A percentile compares a stretch with the other conserved stretches of the same genome.
phyloP scores from a whole-genome alignment of 306 rosid genomes.

The Sechiopsis laciniata region DNA sequence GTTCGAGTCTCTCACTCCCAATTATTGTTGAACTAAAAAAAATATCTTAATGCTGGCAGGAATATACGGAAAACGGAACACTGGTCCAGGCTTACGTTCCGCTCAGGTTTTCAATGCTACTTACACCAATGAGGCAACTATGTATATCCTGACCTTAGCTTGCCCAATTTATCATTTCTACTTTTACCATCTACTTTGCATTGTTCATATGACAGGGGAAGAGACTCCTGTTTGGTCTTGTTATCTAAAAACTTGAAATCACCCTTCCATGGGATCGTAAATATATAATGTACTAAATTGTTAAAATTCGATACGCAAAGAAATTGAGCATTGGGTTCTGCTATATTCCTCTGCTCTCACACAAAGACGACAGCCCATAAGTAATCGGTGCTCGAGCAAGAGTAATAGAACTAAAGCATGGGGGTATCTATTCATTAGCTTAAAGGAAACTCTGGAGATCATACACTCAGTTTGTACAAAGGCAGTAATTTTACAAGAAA shows the following conservation, averaged over 20 bases:
- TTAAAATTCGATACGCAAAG: not conserved
- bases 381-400: not conserved
- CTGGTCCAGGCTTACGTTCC: conserved; percentile 85
- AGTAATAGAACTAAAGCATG: too few relatives aligned
- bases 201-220: not conserved
- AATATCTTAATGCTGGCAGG: conserved; percentile 34
- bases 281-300: not conserved
- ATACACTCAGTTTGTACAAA: too few relatives aligned
- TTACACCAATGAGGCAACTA: conserved; percentile 83
- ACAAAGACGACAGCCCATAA: too few relatives aligned
- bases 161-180: conserved; percentile 5
- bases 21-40: too few relatives aligned
- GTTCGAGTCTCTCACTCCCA: too few relatives aligned
- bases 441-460: not conserved
- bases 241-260: not conserved
- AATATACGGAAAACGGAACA: conserved; percentile 78
- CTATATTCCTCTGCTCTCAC: too few relatives aligned
- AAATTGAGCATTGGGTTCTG: not conserved
- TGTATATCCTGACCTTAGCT: conserved; percentile 43
- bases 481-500: not conserved
- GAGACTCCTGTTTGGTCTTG: not conserved
- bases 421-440: not conserved
- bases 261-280: conserved; percentile 11
- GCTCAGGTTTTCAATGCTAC: conserved; percentile 85
- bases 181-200: not conserved